phyloP scores from a whole-genome alignment of 2,329 filamentous ascomycete genomes.

The Podosphaera xanthii region DNA sequence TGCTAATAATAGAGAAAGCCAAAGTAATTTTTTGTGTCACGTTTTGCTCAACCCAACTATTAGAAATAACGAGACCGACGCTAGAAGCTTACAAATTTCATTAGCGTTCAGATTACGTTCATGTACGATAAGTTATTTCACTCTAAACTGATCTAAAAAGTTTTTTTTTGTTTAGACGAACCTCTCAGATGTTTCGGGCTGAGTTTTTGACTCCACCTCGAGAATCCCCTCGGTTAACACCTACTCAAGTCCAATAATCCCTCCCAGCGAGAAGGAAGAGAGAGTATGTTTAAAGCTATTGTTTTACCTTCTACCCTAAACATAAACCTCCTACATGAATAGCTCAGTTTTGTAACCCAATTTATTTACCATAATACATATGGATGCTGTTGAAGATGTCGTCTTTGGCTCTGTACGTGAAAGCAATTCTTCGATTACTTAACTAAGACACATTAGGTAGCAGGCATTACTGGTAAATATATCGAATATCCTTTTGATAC shows the following conservation, averaged over 20 bases:
- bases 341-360: neutral
- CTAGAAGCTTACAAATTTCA: too few species aligned
- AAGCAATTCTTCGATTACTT: neutral
- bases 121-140: too few species aligned
- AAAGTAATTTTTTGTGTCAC: too few species aligned
- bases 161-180: too few species aligned
- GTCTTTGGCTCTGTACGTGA: conserved; percentile 57
- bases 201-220: too few species aligned
- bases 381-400: conserved; percentile 61
- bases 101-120: too few species aligned
- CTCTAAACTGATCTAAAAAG: too few species aligned
- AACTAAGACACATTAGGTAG: conserved; percentile 26
- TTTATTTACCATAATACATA: conserved; percentile 2
- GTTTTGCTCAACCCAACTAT: too few species aligned
- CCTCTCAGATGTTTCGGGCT: too few species aligned
- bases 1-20: too few species aligned
- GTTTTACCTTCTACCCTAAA: neutral
- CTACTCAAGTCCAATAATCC: neutral
- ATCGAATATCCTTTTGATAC: conserved; percentile 99
- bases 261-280: neutral
- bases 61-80: too few species aligned
- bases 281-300: neutral
- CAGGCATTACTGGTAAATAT: conserved; percentile 78
- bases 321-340: neutral
- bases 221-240: too few species aligned